Base-by-base conservation (phyloP, 805 yeast species). In the Yarrowia porcina region DNA sequence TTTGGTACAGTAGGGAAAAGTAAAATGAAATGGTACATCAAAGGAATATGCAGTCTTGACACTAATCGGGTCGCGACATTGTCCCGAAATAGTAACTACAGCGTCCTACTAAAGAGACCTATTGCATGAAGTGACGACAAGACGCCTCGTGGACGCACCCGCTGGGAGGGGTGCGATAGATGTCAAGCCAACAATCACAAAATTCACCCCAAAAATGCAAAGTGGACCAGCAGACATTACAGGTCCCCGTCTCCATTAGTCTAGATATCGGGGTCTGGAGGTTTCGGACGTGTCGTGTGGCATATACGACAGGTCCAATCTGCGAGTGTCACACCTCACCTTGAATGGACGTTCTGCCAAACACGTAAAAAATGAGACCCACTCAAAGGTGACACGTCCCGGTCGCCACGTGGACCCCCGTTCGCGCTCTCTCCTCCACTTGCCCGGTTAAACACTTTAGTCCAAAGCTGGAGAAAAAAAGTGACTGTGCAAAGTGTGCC, bases 21-120 rank as follows among this genome's bases (percentile, higher is more conserved):
- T 52, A 52, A 52, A 52, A 52, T 35, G 42, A 35, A 52, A 52
- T 35, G 33, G 44, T 17, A 52, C 59, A 52, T 52, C 59, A 52
- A 52, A 52, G 59, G 38, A 52, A 52, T 35, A 35, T 52, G 59
- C 44, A 20, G 28, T 23, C 33, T 27, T 25, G 44, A 36, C 44
- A 52, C 59, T 52, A 52, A 52, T 52, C 44, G 59, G 59, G 59
- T 52, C 44, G 44, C 59, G 42, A 23, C 42, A 52, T n/a, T 49
- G 56, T 52, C 59, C 59, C 59, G 33, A 36, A 50, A 52, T 52
- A 52, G 59, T 52, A 52, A 52, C 59, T 23, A 35, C 57, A 33
- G 57, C 42, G 33, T 50, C 32, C n/a, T 13, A 47, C 54, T 32
- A 32, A 32, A 32, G 39, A 49, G 39, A 6, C 33, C 33, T 52